Base-by-base conservation (phyloP, 768 basidiomycete species). In the Trametes punicea region DNA sequence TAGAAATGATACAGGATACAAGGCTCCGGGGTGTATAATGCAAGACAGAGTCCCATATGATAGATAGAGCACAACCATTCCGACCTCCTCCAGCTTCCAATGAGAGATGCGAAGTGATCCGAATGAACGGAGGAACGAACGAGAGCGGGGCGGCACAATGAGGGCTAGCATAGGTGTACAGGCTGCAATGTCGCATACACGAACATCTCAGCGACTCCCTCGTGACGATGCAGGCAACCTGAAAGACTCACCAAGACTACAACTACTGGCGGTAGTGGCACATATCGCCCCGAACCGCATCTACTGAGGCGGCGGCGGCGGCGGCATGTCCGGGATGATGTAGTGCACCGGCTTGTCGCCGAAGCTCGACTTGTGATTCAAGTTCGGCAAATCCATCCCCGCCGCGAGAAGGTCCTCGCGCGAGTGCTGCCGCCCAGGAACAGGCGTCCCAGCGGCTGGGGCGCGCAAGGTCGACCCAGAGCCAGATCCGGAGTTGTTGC, bases 321-420 rank as follows among this genome's bases (percentile, higher is more conserved):
- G 59, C 4, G 69, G 69, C 52, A 66, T 59, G 49, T 70, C 69
- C 25, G 69, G 64, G 7, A 64, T 65, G 49, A 70, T 49, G 47
- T 65, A 63, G 49, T 67, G 69, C 59, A 70, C 63, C 46, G 57
- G 63, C 39, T 62, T 61, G 27, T 65, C 61, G 0, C 69, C 69
- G 33, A 70, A 67, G 62, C 69, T 70, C 20, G 62, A 56, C 66
- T 70, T 67, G 54, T 69, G 69, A 29, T 61, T 66, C 46, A 70
- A 45, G 21, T 55, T 31, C 53, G 64, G 59, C 26, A 63, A 42
- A 38, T 49, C 49, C 50, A 50, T 29, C 26, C 57, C 64, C 57
- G 47, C 27, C 40, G 57, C 54, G 13, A 61, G 51, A 21, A 67
- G 54, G 39, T 66, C 67, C 45, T 64, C 60, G 30, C 58, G 61